phyloP scores from a whole-genome alignment of 2,329 filamentous ascomycete genomes.

The Myriosclerotinia duriaeana region DNA sequence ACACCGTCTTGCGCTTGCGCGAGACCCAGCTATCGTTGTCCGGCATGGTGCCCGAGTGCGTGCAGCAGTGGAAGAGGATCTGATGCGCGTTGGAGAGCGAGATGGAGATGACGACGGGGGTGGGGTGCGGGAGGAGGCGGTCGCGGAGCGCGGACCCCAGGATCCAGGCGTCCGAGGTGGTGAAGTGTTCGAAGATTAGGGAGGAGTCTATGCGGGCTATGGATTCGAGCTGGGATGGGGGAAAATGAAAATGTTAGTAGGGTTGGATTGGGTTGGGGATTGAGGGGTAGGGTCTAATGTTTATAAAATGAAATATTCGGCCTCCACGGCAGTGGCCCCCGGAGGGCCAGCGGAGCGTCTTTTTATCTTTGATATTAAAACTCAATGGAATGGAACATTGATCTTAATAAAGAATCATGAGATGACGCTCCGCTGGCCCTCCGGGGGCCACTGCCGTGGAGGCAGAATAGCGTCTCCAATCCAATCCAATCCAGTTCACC shows the following conservation, averaged over 20 bases:
- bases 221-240: conserved; percentile 36
- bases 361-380: too few species aligned
- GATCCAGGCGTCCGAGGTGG: conserved; percentile 61
- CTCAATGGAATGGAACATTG: too few species aligned
- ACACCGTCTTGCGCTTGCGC: conserved; percentile 69
- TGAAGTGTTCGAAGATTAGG: conserved; percentile 50
- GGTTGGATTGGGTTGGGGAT: neutral
- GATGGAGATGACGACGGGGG: conserved; percentile 63
- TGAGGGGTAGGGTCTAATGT: neutral
- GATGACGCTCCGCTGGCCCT: too few species aligned
- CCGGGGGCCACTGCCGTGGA: too few species aligned
- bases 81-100: conserved; percentile 58
- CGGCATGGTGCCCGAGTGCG: conserved; percentile 64
- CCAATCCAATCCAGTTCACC: neutral
- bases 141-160: conserved; percentile 64
- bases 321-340: too few species aligned
- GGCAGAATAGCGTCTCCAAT: conserved; percentile 6
- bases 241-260: neutral
- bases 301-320: neutral
- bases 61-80: conserved; percentile 68
- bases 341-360: too few species aligned
- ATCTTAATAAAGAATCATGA: too few species aligned
- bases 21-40: conserved; percentile 72
- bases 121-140: conserved; percentile 56
- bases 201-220: conserved; percentile 39